Evolutionary conservation across 2,329 filamentous ascomycete species (phyloP), one percentile per base, ranked within the genome.

Genomic region (Penicillium brevicompactum): DNA sequence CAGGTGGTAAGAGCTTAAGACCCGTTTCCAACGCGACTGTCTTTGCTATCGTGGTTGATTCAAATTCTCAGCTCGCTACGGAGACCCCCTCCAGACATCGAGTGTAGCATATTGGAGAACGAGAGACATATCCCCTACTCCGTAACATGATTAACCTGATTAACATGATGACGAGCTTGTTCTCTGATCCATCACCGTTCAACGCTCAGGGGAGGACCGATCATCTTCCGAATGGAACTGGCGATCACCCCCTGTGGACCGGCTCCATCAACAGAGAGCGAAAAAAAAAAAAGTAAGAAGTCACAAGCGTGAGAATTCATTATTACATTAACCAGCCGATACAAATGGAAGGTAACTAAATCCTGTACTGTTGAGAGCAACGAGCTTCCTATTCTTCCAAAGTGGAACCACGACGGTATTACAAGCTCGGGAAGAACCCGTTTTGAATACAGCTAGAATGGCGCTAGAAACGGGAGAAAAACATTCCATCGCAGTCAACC

Each of bases 391-490:
- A 50, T 61, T 63, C 54, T 40, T 61, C 53, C 46, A 43, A 51
- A 43, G 60, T 63, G 60, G 56, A 55, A 41, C 53, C 49, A 18
- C 18, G 5, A 8, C 54, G 54, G 53, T 41, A 32, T 48, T 48
- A 50, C 51, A 58, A 49, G 49, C 34, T 60, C 56, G 60, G 58
- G 55, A 57, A 57, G 57, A 53, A 56, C 51, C 58, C 55, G 58
- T 64, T 54, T 61, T 54, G 41, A 51, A 58, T 62, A 62, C 62
- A 57, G 58, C 64, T 66, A 66, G 62, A 67, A 65, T 32, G 38
- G 49, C 62, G 60, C 63, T 67, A 67, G 65, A 67, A 66, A 64
- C 53, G 55, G 61, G 53, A 58, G 58, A 60, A 49, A 58, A 53
- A 21, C 46, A 47, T 48, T 47, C 14, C 16, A 42, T 49, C 53